These are phyloP conservation scores for Stagonosporopsis tanaceti DNA, from an alignment of 2,329 filamentous ascomycete genomes.

Conservation along the genomic window DNA sequence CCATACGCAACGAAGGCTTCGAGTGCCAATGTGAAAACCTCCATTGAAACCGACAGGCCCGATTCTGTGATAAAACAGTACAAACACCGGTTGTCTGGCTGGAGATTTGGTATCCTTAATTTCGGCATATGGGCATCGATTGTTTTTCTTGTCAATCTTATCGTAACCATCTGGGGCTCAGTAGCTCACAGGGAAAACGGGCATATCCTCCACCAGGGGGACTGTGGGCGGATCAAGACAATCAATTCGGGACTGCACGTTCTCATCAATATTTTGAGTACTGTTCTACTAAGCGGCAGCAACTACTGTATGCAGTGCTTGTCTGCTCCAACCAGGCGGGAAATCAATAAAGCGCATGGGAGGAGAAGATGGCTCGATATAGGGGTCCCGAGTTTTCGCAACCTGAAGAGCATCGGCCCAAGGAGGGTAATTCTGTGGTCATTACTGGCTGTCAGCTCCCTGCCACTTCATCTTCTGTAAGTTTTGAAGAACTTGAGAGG, in stretches of 20 bases:
- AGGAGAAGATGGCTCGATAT: slow-evolving; percentile 22
- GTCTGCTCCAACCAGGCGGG: slow-evolving; percentile 57
- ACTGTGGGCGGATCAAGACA: slow-evolving; percentile 2
- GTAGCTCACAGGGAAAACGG: neutral
- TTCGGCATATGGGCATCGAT: slow-evolving; percentile 1
- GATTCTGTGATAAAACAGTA: neutral
- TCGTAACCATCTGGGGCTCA: slow-evolving; percentile 6
- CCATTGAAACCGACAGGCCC: neutral
- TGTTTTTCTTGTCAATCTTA: slow-evolving; percentile 6
- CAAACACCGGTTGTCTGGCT: neutral
- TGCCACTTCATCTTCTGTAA: slow-evolving; percentile 31
- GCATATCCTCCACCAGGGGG: neutral
- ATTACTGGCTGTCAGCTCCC: slow-evolving; percentile 19
- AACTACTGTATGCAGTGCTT: slow-evolving; percentile 63
- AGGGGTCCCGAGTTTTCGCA: slow-evolving; percentile 29
- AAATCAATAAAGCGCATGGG: slow-evolving; percentile 59
- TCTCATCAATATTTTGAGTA: slow-evolving; percentile 58
- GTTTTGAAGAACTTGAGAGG: neutral
- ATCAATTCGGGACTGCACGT: slow-evolving; percentile 46
- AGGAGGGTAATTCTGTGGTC: slow-evolving; percentile 19
- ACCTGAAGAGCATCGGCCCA: slow-evolving; percentile 24
- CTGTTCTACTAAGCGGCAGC: slow-evolving; percentile 55
- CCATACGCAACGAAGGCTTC: neutral
- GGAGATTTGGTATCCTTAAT: neutral
- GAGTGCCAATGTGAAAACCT: neutral